Base-by-base conservation (phyloP, 768 basidiomycete species). In the Leucosporidium scottii region DNA sequence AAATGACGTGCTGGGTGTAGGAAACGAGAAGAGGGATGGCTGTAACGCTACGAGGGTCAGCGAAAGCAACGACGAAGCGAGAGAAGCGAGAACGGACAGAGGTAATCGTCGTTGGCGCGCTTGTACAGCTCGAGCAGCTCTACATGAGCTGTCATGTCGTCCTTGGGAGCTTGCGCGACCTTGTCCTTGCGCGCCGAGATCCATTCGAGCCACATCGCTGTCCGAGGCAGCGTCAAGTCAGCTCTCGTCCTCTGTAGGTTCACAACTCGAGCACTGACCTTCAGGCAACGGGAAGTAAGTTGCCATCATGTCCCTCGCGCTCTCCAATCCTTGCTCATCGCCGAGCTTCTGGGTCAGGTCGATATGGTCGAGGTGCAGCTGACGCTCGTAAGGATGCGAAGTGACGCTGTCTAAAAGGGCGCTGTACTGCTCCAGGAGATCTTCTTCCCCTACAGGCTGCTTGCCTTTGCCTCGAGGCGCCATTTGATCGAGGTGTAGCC, bases 1-100 rank as follows among this genome's bases (percentile, higher is more conserved):
- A 73, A 34, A 72, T 69, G 44, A 89, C 75, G 68, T 90, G 86
- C 44, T 86, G 80, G 48, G 88, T 73, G 78, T 91, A 90, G 67
- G 81, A 84, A 75, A 83, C 81, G 56, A 92, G 81, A 57, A 91
- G 78, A 1, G 87, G 83, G 47, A 92, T 86, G n/a, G 89, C 90
- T 91, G 76, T 61, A 72, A 66, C 61, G 18, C 30, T 36, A 59
- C 65, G 34, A 65, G 23, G 56, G 39, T 44, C 39, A 44, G 39
- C 39, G 39, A 44, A 9, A 15, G 28, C 28, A 48, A 21, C 8
- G 6, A 44, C 34, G 27, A 4, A n/a, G 28, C 59, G 55, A n/a
- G 51, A 27, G 49, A 62, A n/a, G 12, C 62, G 44, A 60, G 55
- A 36, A 82, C 89, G 75, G 77, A 91, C 91, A 91, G 47, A 91